Evolutionary conservation across 1,284 basidiomycete genomes (phyloP).

Genomic region (Ceratobasidium sp.): DNA sequence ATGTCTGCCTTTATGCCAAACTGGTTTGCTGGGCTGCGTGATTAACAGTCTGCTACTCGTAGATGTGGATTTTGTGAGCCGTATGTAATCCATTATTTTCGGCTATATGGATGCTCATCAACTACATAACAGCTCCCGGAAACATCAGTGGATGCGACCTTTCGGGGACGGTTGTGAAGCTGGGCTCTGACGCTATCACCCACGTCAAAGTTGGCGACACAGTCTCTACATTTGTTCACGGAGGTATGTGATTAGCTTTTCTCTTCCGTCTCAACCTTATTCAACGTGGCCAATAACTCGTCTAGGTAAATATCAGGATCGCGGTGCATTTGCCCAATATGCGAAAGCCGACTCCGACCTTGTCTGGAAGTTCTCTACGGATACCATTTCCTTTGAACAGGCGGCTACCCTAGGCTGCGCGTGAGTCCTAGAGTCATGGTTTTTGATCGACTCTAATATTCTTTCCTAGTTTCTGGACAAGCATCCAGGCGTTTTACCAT

Average conservation of each 20-base stretch:
- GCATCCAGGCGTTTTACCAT: slow-evolving; percentile 49
- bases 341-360: slow-evolving; percentile 25
- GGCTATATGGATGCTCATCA: not conserved
- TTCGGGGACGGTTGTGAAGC: slow-evolving; percentile 52
- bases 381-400: slow-evolving; percentile 48
- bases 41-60: not conserved
- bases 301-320: slow-evolving; percentile 30
- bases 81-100: not conserved
- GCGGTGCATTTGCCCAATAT: slow-evolving; percentile 38
- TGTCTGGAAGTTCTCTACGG: slow-evolving; percentile 44
- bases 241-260: slow-evolving; percentile 45
- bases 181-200: slow-evolving; percentile 47
- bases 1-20: not conserved
- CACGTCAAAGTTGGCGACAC: slow-evolving; percentile 53
- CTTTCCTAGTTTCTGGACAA: slow-evolving; percentile 47
- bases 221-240: slow-evolving; percentile 55
- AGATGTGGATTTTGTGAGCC: slow-evolving; percentile 32
- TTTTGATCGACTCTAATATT: not conserved
- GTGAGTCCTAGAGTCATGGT: slow-evolving; percentile 5
- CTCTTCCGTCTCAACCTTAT: not conserved
- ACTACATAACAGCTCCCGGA: slow-evolving; percentile 48
- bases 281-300: not conserved
- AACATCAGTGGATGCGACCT: slow-evolving; percentile 56
- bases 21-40: not conserved
- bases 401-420: slow-evolving; percentile 49